These are phyloP conservation scores for Pythium monospermum DNA, from an alignment of 352 stramenopile genomes.

Conservation along the genomic window DNA sequence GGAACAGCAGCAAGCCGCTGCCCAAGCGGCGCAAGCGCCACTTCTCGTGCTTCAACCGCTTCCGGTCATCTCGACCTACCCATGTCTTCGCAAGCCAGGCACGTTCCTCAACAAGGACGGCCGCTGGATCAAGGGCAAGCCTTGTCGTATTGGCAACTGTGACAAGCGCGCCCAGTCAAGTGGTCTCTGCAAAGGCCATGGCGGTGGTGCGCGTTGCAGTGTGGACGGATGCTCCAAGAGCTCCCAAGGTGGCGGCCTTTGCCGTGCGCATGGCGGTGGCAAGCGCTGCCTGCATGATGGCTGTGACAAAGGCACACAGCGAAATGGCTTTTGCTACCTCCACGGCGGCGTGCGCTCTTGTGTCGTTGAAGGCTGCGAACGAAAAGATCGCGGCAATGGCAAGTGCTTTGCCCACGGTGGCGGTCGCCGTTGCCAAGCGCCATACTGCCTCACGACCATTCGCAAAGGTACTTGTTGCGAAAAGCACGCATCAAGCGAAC, in stretches of 20 bases:
- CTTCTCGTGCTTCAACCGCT: constrained; percentile 24
- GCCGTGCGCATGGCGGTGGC: constrained; percentile 70
- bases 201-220: constrained; percentile 72
- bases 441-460: constrained; percentile 62
- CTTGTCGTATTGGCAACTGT: constrained; percentile 61
- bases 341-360: constrained; percentile 75
- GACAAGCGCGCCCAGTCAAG: constrained; percentile 80
- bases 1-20: constrained; percentile 27
- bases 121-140: constrained; percentile 86
- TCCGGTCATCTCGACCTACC: constrained; percentile 26
- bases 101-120: constrained; percentile 88
- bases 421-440: constrained; percentile 60
- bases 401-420: constrained; percentile 79
- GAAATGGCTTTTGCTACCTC: constrained; percentile 77
- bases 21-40: constrained; percentile 10
- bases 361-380: constrained; percentile 60
- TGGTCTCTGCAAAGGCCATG: constrained; percentile 74
- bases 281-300: constrained; percentile 71
- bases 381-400: constrained; percentile 82
- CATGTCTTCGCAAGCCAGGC: constrained; percentile 59
- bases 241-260: constrained; percentile 70
- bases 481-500: constrained; percentile 17
- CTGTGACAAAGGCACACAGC: constrained; percentile 75
- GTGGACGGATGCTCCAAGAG: constrained; percentile 70
- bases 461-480: constrained; percentile 61